phyloP scores from a whole-genome alignment of 2,329 filamentous ascomycete genomes.

The Colletotrichum endophyticum region DNA sequence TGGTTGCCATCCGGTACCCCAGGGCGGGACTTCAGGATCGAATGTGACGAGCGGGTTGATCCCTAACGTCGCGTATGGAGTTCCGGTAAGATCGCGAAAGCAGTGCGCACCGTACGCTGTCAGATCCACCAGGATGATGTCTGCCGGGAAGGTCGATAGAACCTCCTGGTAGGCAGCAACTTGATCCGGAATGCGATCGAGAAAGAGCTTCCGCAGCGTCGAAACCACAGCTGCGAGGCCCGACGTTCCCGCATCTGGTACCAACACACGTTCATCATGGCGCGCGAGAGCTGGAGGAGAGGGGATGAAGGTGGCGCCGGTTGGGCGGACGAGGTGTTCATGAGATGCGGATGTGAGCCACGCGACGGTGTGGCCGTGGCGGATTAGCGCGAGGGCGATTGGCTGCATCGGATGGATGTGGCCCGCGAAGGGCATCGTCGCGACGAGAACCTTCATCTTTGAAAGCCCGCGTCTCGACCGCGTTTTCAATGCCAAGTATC shows the following conservation, averaged over 20 bases:
- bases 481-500: fast-evolving
- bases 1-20: neutral
- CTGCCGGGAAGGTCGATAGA: neutral
- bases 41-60: slow-evolving; percentile 11
- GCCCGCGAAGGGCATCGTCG: neutral
- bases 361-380: neutral
- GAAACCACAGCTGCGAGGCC: neutral
- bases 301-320: neutral
- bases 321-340: neutral
- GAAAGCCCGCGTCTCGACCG: fast-evolving
- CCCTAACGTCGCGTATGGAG: neutral
- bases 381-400: neutral
- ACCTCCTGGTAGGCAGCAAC: neutral
- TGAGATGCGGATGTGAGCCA: slow-evolving; percentile 7
- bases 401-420: slow-evolving; percentile 2
- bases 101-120: neutral
- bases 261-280: neutral
- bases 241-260: neutral
- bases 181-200: neutral
- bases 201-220: neutral
- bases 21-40: slow-evolving; percentile 3
- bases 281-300: neutral
- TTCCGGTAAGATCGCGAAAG: neutral
- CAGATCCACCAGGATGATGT: neutral
- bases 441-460: slow-evolving; percentile 12